These are phyloP conservation scores for Trypanosoma melophagium DNA, from an alignment of 208 protist species.

Conservation along the genomic window DNA sequence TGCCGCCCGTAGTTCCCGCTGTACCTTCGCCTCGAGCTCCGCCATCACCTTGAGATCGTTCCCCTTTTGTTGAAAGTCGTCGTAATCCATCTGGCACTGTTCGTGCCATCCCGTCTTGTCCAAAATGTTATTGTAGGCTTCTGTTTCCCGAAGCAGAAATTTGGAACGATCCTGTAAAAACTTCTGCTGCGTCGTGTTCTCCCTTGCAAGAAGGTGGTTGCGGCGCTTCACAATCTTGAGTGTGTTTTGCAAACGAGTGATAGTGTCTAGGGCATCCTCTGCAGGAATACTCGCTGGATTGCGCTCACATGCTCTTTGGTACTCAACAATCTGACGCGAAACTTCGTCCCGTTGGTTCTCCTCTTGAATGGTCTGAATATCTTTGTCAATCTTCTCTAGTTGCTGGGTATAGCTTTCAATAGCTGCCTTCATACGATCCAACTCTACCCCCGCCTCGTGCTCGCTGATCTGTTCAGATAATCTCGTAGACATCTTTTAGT, in stretches of 20 bases:
- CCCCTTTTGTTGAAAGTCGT: constrained; percentile 34
- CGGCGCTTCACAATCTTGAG: constrained; percentile 80
- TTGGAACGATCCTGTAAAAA: constrained; percentile 58
- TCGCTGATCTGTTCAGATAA: constrained; percentile 17
- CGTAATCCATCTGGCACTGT: constrained; percentile 37
- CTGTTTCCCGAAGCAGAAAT: constrained; percentile 39
- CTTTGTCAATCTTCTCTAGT: constrained; percentile 47
- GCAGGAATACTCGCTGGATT: constrained; percentile 61
- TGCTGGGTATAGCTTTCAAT: constrained; percentile 58
- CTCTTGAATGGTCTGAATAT: constrained; percentile 52
- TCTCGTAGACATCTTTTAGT: not conserved
- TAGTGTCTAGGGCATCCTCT: constrained; percentile 82
- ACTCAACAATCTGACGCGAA: constrained; percentile 60
- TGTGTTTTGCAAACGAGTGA: constrained; percentile 84
- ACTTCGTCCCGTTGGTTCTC: constrained; percentile 77
- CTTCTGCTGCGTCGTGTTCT: constrained; percentile 69
- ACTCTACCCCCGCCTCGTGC: constrained; percentile 39
- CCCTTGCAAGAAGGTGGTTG: constrained; percentile 71
- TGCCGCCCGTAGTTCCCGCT: constrained; percentile 59
- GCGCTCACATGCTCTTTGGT: constrained; percentile 37
- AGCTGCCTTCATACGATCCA: constrained; percentile 55
- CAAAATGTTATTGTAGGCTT: constrained; percentile 48
- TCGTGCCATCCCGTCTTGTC: constrained; percentile 73
- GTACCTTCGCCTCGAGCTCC: constrained; percentile 49
- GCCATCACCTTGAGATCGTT: constrained; percentile 64